These are phyloP conservation scores for Fusarium tricinctum DNA, from an alignment of 2,329 filamentous ascomycete species.

Conservation along the genomic window DNA sequence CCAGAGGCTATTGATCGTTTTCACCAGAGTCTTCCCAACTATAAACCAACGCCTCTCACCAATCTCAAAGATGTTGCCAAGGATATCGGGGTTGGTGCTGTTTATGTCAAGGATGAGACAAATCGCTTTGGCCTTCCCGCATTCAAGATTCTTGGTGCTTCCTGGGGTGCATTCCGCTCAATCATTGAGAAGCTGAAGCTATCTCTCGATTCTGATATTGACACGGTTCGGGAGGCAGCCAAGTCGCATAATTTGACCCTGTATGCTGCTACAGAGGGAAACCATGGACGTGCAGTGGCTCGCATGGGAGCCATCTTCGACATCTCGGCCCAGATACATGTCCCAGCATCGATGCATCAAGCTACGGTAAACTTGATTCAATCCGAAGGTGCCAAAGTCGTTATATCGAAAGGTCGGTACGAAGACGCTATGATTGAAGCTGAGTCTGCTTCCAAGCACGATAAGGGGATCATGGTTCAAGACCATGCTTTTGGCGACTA, in stretches of 20 bases:
- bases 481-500: constrained; percentile 78
- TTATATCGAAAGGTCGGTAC: constrained; percentile 70
- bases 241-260: constrained; percentile 57
- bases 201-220: constrained; percentile 58
- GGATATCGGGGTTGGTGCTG: constrained; percentile 67
- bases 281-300: constrained; percentile 81
- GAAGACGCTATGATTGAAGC: constrained; percentile 71
- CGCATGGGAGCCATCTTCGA: constrained; percentile 74
- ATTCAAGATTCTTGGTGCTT: constrained; percentile 85
- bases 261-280: constrained; percentile 79
- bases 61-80: constrained; percentile 67
- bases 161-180: constrained; percentile 77
- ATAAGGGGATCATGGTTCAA: constrained; percentile 70
- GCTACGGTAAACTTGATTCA: constrained; percentile 68
- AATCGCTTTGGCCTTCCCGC: constrained; percentile 76
- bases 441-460: constrained; percentile 56
- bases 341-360: constrained; percentile 70
- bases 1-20: constrained; percentile 57
- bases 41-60: constrained; percentile 67
- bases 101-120: constrained; percentile 80
- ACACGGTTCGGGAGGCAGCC: constrained; percentile 57
- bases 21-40: constrained; percentile 70
- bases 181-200: constrained; percentile 62
- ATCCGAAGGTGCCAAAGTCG: constrained; percentile 73
- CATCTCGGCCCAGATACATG: constrained; percentile 70